phyloP scores from a whole-genome alignment of 345 rosid genomes.

The Bruguiera sexangula region DNA sequence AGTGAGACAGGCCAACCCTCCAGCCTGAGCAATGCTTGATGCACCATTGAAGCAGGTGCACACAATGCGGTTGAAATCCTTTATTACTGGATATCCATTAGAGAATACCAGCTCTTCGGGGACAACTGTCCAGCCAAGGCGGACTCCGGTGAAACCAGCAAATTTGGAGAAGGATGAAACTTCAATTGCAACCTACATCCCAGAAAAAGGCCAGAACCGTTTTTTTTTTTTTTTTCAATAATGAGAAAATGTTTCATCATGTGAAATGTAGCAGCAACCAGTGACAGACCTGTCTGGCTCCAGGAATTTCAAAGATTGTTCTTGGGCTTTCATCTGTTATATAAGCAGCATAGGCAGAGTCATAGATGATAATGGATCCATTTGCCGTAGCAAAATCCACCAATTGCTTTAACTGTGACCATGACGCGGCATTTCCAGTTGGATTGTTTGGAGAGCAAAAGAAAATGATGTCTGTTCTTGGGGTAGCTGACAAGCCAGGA shows the following conservation, averaged over 20 bases:
- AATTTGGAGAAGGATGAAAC: conserved; percentile 81
- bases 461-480: conserved; percentile 78
- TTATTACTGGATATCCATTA: conserved; percentile 59
- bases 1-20: conserved; percentile 78
- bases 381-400: conserved; percentile 71
- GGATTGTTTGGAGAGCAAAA: conserved; percentile 95
- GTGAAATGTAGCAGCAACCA: not conserved
- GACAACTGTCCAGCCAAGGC: conserved; percentile 88
- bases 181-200: conserved; percentile 76
- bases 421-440: conserved; percentile 69
- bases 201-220: too few relatives aligned
- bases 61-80: conserved; percentile 67
- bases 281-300: conserved; percentile 69
- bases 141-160: conserved; percentile 87
- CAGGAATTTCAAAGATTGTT: conserved; percentile 85
- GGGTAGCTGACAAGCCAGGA: conserved; percentile 50
- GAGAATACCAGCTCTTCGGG: conserved; percentile 69
- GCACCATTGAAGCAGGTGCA: conserved; percentile 87
- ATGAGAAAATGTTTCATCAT: not conserved
- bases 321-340: conserved; percentile 63
- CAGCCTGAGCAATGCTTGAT: conserved; percentile 72
- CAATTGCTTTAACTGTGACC: conserved; percentile 52
- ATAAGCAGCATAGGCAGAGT: conserved; percentile 75
- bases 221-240: too few relatives aligned
- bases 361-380: conserved; percentile 68